Evolutionary conservation across 1,284 basidiomycete genomes (phyloP).

Genomic region (Abortiporus biennis): DNA sequence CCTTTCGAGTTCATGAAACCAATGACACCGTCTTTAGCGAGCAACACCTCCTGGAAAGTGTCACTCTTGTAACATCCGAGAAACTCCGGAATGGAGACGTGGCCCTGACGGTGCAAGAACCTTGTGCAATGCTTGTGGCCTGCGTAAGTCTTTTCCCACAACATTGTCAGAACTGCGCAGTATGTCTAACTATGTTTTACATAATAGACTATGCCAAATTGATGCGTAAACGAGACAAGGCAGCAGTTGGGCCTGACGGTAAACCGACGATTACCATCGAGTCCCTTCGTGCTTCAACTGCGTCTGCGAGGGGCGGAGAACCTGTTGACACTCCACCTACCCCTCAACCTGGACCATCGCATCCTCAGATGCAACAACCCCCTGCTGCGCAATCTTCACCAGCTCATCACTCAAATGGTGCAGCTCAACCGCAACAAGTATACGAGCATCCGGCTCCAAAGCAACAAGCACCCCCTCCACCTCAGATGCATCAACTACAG

Average conservation of each 20-base stretch:
- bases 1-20: too few species aligned
- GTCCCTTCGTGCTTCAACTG: slow-evolving; percentile 59
- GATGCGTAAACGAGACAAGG: slow-evolving; percentile 67
- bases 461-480: slow-evolving; percentile 7
- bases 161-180: slow-evolving; percentile 1
- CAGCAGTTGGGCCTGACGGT: slow-evolving; percentile 40
- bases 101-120: slow-evolving; percentile 77
- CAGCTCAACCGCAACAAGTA: not conserved
- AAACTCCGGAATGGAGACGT: slow-evolving; percentile 80
- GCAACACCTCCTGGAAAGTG: slow-evolving; percentile 78
- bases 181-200: too few species aligned
- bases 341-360: slow-evolving; percentile 5
- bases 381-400: not conserved
- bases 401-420: not conserved
- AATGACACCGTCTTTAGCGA: slow-evolving; percentile 37
- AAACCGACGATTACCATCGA: slow-evolving; percentile 60
- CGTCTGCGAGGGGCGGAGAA: slow-evolving; percentile 38
- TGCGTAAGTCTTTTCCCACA: slow-evolving; percentile 51
- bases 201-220: slow-evolving; percentile 69
- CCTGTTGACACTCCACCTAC: slow-evolving; percentile 9
- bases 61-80: slow-evolving; percentile 77
- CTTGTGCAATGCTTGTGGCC: slow-evolving; percentile 75
- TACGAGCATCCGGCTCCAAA: not conserved
- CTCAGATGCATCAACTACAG: slow-evolving; percentile 16
- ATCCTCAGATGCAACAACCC: slow-evolving; percentile 12